Conservation (phyloP, 805 yeast genomes). For the Candida chauliodis region DNA sequence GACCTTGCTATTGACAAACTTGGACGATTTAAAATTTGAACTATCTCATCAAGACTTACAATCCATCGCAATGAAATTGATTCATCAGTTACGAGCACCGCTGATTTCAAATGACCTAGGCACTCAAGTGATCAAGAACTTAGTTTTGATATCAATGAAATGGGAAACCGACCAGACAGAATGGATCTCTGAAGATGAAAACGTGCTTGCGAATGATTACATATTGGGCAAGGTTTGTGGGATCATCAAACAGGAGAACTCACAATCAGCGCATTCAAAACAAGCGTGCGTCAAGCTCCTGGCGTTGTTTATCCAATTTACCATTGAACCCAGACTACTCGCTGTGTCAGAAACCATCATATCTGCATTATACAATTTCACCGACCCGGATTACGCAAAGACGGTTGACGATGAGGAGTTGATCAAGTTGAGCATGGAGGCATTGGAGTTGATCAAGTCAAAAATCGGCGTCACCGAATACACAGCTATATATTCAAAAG, state of each 20-base stretch:
- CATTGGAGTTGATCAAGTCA: slow-evolving; percentile 61
- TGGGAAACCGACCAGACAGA: slow-evolving; percentile 47
- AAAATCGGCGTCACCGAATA: slow-evolving; percentile 73
- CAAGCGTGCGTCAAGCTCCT: slow-evolving; percentile 65
- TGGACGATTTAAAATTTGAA: slow-evolving; percentile 31
- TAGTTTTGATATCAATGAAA: slow-evolving; percentile 54
- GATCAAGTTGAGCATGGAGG: slow-evolving; percentile 53
- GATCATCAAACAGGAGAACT: slow-evolving; percentile 61
- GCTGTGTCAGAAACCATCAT: slow-evolving; percentile 48
- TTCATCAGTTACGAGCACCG: slow-evolving; percentile 84
- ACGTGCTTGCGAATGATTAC: slow-evolving; percentile 48
- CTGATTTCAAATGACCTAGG: slow-evolving; percentile 61
- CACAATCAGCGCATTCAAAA: slow-evolving; percentile 55
- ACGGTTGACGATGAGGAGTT: slow-evolving; percentile 51
- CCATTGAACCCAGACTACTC: slow-evolving; percentile 39
- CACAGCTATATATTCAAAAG: slow-evolving; percentile 55
- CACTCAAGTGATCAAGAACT: slow-evolving; percentile 59
- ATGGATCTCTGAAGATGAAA: slow-evolving; percentile 17
- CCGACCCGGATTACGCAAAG: slow-evolving; percentile 40
- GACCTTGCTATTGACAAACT: slow-evolving; percentile 47
- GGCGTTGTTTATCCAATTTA: slow-evolving; percentile 59
- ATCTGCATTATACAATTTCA: slow-evolving; percentile 49
- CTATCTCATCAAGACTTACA: slow-evolving; percentile 51
- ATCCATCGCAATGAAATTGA: slow-evolving; percentile 58
- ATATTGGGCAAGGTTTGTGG: slow-evolving; percentile 59